phyloP scores from a whole-genome alignment of 192 early-diverging fungal genomes.

The Coemansia sp. region DNA sequence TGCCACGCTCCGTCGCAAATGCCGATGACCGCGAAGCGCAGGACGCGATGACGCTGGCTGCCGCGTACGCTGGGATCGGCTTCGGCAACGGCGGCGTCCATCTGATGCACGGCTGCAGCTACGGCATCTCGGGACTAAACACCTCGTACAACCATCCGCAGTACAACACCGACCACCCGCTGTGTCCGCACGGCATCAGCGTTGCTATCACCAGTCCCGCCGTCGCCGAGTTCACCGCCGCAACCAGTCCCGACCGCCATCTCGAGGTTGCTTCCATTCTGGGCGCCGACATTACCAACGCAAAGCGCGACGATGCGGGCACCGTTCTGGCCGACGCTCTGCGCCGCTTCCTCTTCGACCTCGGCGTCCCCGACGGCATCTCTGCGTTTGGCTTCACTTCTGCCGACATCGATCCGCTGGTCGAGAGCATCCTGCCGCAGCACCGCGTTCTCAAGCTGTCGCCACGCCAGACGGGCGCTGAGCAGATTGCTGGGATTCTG shows the following conservation, averaged over 20 bases:
- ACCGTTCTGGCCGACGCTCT: conserved; percentile 72
- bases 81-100: conserved; percentile 91
- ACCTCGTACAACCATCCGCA: conserved; percentile 78
- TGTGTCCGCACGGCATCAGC: conserved; percentile 78
- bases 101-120: conserved; percentile 80
- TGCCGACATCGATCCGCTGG: conserved; percentile 68
- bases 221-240: conserved; percentile 82
- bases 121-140: conserved; percentile 86
- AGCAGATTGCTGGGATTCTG: conserved; percentile 45
- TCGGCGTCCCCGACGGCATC: conserved; percentile 85
- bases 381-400: conserved; percentile 72
- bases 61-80: conserved; percentile 87
- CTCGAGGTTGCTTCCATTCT: conserved; percentile 77
- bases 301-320: conserved; percentile 71
- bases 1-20: conserved; percentile 71
- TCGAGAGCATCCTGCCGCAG: conserved; percentile 86
- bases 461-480: conserved; percentile 57
- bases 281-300: conserved; percentile 66
- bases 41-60: conserved; percentile 84
- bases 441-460: conserved; percentile 90
- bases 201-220: conserved; percentile 90
- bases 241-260: conserved; percentile 81
- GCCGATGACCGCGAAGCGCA: conserved; percentile 70
- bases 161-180: conserved; percentile 72
- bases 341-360: conserved; percentile 68